Base-by-base conservation (phyloP, 2,329 filamentous ascomycete genomes). In the Exophiala dermatitidis region DNA sequence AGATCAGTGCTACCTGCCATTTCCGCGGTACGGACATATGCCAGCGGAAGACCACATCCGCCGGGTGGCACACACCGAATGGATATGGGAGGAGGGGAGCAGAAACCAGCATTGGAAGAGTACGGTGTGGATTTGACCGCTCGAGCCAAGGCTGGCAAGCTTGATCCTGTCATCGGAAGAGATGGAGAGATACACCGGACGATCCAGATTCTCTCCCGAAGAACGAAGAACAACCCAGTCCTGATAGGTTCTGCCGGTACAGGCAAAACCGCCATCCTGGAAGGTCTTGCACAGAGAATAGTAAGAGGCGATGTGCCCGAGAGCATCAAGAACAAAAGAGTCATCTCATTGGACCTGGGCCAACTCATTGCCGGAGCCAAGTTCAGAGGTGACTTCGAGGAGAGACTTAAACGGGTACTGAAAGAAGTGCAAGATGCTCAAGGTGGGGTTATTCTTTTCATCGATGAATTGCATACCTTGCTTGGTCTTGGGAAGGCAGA, bases 191-290 rank as follows among this genome's bases (percentile, higher is more conserved):
- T 97, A 48, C 88, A 95, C 66, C 79, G 93, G 46, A 95, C 90
- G 0, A 96, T 97, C 55, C 93, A 97, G 66, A 86, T 98, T 7
- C 73, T 98, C 1, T 96, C 90, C 10, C 78, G 93, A 59, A 79
- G 93, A 56, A 97, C 93, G 5, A 97, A 97, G 71, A 97, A 98
- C 78, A 98, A 98, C 72, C 93, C 93, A 1, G 91, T 97, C 46
- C 81, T 98, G 61, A 97, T 98, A 61, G 93, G 93, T 74, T 90
- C 97, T 68, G 91, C 93, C 34, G 93, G 93, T 83, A 93, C 97
- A 28, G 93, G 93, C 67, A 98, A 98, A 77, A 98, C 93, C 3
- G 96, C 93, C 3, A 90, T 98, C 52, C 90, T 97, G 46, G 93
- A 98, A 74, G 93, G 93, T 65, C 79, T 98, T 54, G 93, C 93